Evolutionary conservation across 2,329 filamentous ascomycete genomes (phyloP).

Genomic region (Madurella mycetomatis): DNA sequence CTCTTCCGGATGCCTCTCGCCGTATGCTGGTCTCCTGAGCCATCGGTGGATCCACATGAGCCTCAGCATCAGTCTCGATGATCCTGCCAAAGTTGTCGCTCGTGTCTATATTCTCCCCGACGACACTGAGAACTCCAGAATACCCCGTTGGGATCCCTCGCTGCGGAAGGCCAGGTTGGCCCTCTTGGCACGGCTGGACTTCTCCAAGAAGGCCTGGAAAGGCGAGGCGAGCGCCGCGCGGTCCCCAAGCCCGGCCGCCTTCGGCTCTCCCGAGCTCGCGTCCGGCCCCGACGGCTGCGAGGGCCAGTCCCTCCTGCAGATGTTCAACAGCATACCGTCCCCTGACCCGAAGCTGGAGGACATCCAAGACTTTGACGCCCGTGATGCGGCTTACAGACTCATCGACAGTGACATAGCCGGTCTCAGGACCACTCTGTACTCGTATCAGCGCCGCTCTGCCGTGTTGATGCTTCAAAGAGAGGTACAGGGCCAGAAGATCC

Average conservation of each 20-base stretch:
- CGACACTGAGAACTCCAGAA: constrained; percentile 52
- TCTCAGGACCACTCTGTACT: constrained; percentile 62
- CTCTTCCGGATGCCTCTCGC: constrained; percentile 5
- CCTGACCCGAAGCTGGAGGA: constrained; percentile 53
- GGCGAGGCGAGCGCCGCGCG: constrained; percentile 32
- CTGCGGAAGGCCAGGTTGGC: constrained; percentile 43
- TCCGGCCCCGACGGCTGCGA: constrained; percentile 29
- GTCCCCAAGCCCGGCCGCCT: constrained; percentile 18
- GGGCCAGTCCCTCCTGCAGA: constrained; percentile 55
- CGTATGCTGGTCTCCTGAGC: constrained; percentile 30
- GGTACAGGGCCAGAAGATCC: constrained; percentile 53
- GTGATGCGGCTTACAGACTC: constrained; percentile 52
- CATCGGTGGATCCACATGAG: constrained; percentile 43
- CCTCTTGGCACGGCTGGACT: constrained; percentile 53
- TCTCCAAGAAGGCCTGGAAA: constrained; percentile 51
- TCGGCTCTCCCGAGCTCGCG: constrained; percentile 37
- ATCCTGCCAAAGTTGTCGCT: constrained; percentile 31
- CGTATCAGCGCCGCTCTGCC: constrained; percentile 75
- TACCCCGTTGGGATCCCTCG: constrained; percentile 45
- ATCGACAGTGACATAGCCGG: constrained; percentile 51
- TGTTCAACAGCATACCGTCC: constrained; percentile 71
- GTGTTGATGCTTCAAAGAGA: constrained; percentile 84
- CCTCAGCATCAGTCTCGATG: constrained; percentile 28
- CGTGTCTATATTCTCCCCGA: constrained; percentile 63
- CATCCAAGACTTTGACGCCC: constrained; percentile 47